Evolutionary conservation across 179 eudicot species (phyloP), one percentile per base, ranked within the genome.

Genomic region (Camellia oleifera): DNA sequence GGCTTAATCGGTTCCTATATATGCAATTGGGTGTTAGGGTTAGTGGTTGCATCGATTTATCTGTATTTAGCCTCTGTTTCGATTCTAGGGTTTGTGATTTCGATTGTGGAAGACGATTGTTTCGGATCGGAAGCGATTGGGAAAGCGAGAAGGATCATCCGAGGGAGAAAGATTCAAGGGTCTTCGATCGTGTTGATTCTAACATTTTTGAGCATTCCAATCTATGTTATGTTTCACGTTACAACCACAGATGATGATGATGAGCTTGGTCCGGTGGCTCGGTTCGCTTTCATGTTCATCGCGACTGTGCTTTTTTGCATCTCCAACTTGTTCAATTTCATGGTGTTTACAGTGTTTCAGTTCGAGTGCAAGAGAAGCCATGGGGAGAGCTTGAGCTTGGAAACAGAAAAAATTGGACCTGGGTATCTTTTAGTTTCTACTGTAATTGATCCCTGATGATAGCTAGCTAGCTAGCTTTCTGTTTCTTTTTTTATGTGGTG

Each of bases 21-120:
- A 4, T 2, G 67, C 40, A 20, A 12, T 63, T 18, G 67, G 67
- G 40, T 20, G 4, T 2, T 18, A 18, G 67, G 67, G 7, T 7
- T 63, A 10, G 40, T 63, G 13, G 67, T 10, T 63, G 32, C 40
- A 1, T 18, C 67, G 2, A 5, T 18, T 63, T 63, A 63, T 63
- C 67, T 63, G 8, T 63, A 23, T 7, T 63, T 63, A 40, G 67
- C 9, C 3, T 60, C 13, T 60, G 63, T 14, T 60, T 60, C 4
- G 63, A 60, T 60, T 23, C 67, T 63, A 5, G 67, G 67, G 67
- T 12, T 63, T 63, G 67, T 63, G 67, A 63, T 63, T 63, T 23
- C 40, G 3, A 7, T 63, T 5, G 40, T 18, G 12, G 67, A 63
- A 63, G 67, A 63, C 7, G 67, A 18, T 8, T 63, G 40, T 18